Base-by-base conservation (phyloP, 2,329 filamentous ascomycete genomes). In the Penicillium sp. region DNA sequence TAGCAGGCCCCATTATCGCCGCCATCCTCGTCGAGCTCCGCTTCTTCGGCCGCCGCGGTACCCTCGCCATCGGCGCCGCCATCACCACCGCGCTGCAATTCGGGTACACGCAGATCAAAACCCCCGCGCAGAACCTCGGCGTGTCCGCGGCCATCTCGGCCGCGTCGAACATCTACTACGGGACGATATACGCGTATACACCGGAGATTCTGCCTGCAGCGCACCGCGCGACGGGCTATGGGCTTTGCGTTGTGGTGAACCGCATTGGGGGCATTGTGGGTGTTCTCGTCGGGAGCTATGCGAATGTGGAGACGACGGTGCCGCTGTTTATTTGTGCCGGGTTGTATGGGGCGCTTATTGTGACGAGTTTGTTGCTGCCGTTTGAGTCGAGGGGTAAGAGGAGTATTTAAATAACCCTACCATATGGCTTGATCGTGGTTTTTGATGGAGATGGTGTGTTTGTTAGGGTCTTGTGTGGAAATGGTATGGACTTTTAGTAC, bases 1-100 rank as follows among this genome's bases (percentile, higher is more conserved):
- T 95, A 1, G 91, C 91, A 0, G 92, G 92, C 30, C 90, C 88
- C 48, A 76, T 95, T 11, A 79, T 95, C 17, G 92, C 90, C 13
- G 90, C 88, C 60, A 91, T 86, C 70, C 87, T 90, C 1, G 91
- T 96, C 60, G 84, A 90, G 48, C 78, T 88, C 38, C 91, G 90
- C 71, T 92, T 82, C 65, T 69, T 86, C 29, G 84, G 85, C 21
- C 82, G 85, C 48, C 86, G 85, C 70, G 82, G 83, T 15, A 87
- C 85, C 2, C 85, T 86, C 80, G 82, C 83, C 17, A 73, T 83
- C 54, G 77, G 81, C 1, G 84, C 84, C 0, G 61, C 83, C 48
- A 75, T 86, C 59, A 85, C 82, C 0, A 84, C 81, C 8, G 75
- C 86, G 19, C 81, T 86, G 60, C 73, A 86, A 30, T 86, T 85